Evolutionary conservation across 1,284 basidiomycete species (phyloP).

Genomic region (Coriolopsis trogii): DNA sequence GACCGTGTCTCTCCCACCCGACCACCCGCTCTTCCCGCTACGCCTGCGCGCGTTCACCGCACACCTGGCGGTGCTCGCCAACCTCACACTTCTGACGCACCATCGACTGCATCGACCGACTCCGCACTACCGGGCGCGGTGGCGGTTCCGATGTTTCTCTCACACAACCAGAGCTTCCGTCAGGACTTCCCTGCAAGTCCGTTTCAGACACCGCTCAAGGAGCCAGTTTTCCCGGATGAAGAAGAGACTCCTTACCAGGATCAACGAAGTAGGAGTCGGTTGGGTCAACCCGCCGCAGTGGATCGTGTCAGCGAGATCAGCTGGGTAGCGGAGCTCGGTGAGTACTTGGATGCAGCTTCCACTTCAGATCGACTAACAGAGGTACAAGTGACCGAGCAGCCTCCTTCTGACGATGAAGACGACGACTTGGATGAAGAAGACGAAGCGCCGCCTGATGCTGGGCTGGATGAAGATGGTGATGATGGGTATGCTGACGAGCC

Average conservation of each 20-base stretch:
- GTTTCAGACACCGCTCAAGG: constrained; percentile 70
- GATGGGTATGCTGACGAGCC: constrained; percentile 35
- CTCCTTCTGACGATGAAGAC: constrained; percentile 54
- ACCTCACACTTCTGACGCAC: constrained; percentile 54
- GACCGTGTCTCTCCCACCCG: constrained; percentile 44
- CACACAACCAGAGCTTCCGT: constrained; percentile 46
- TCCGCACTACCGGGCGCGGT: constrained; percentile 41
- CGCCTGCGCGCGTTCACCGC: constrained; percentile 34
- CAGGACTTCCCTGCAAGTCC: constrained; percentile 72
- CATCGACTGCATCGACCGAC: constrained; percentile 48
- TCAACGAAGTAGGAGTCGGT: constrained; percentile 34
- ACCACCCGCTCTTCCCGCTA: constrained; percentile 34
- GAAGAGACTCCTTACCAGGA: constrained; percentile 65
- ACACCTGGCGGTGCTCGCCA: constrained; percentile 34
- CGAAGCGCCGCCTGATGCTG: constrained; percentile 32
- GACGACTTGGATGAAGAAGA: constrained; percentile 35
- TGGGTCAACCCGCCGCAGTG: constrained; percentile 37
- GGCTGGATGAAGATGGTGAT: constrained; percentile 31
- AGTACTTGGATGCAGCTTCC: neutral
- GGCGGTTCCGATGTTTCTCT: constrained; percentile 52
- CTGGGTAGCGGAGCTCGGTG: constrained; percentile 74
- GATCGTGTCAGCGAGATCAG: constrained; percentile 66
- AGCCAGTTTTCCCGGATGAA: constrained; percentile 60
- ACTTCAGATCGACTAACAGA: neutral
- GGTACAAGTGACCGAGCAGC: constrained; percentile 50